Evolutionary conservation across 1,139 yeast species (phyloP).

Genomic region (Saccharomyces hybrid): DNA sequence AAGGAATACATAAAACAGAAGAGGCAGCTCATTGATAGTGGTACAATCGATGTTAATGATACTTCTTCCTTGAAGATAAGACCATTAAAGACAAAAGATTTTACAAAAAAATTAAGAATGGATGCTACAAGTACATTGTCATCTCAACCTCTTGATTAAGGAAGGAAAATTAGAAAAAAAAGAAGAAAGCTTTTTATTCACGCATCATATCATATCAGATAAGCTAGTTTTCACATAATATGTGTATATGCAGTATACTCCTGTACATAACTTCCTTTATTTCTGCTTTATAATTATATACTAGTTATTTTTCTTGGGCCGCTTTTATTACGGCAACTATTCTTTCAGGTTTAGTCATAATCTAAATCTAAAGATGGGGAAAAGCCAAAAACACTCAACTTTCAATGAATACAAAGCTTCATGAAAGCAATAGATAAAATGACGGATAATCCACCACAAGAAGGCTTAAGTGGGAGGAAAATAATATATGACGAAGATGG

Average conservation of each 20-base stretch:
- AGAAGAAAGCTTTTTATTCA: not conserved
- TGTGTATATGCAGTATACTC: not conserved
- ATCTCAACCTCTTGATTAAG: not conserved
- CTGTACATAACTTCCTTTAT: not conserved
- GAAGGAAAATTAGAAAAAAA: not conserved
- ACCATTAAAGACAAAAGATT: constrained; percentile 27
- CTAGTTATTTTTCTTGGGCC: not conserved
- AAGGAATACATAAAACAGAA: constrained; percentile 64
- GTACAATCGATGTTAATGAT: constrained; percentile 4
- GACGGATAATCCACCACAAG: not conserved
- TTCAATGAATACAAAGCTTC: not conserved
- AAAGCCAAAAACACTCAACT: not conserved
- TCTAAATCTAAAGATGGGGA: not conserved
- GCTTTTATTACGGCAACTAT: not conserved
- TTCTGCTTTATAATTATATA: not conserved
- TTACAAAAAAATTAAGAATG: constrained; percentile 7
- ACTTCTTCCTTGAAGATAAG: constrained; percentile 17
- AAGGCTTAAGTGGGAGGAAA: constrained; percentile 26
- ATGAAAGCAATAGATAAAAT: not conserved
- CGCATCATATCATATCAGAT: not conserved
- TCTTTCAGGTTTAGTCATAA: not conserved
- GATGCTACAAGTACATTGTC: not conserved
- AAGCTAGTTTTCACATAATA: not conserved
- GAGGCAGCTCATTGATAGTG: constrained; percentile 14
- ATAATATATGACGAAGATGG: constrained; percentile 82